Evolutionary conservation across 73 alveolate genomes (phyloP), one percentile per base, ranked within the genome.

Genomic region (Paramecium pentaurelia): DNA sequence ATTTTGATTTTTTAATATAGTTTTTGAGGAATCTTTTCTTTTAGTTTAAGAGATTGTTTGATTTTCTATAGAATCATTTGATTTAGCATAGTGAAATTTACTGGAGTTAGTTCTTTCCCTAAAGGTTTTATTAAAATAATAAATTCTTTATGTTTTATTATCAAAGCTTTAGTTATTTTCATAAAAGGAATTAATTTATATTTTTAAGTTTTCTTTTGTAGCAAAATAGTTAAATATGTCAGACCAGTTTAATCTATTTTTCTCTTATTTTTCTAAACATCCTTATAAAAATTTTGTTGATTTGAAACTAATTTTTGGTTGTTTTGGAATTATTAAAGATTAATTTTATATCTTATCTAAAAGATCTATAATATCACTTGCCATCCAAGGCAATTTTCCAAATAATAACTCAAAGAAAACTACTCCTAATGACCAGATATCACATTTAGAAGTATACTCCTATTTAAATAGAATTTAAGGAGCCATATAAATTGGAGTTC

Each of bases 401-500:
- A 32, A 80, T 8, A 80, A 47, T 18, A 34, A 22, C 16, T 80
- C 77, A 80, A 40, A 80, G 30, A 27, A 80, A 11, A 80, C 30
- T 0, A 89, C 27, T 40, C 94, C 94, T 20, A 89, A 25, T n/a
- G 94, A 89, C 94, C 94, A 89, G 1, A 89, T 89, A 71, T 89
- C 94, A 71, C 92, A 42, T 51, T 89, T 89, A 6, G 85, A 60
- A 8, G 94, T 27, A 37, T 70, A 70, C 22, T 58, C 49, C 34
- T 89, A 71, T 45, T 71, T 71, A 25, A 40, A 45, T 16, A 89
- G 71, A 16, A 89, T 45, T 73, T 89, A 60, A 12, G 94, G 94
- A 42, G 86, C 84, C 94, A 89, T 89, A 28, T 64, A 89, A 9
- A 71, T n/a, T 6, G 94, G 94, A 4, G 94, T 89, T 20, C 94